These are phyloP conservation scores for Verticillium nonalfalfae DNA, from an alignment of 2,329 filamentous ascomycete genomes.

Conservation along the genomic window DNA sequence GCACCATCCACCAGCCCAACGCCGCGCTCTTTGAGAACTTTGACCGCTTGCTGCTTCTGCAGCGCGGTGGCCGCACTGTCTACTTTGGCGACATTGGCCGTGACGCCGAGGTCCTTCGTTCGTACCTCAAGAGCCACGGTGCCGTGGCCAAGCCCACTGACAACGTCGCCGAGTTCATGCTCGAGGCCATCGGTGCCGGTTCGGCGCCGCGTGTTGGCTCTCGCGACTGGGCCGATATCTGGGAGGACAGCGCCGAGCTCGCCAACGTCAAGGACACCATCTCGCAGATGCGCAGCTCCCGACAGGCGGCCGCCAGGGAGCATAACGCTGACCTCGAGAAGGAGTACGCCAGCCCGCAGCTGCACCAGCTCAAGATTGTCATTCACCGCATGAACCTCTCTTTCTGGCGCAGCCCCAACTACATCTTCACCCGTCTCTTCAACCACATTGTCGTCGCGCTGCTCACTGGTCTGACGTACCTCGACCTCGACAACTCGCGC, in stretches of 20 bases:
- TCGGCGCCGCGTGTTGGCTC: conserved; percentile 65
- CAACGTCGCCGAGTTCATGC: conserved; percentile 73
- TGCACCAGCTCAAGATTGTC: conserved; percentile 74
- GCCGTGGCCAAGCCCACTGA: conserved; percentile 51
- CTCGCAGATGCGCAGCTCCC: conserved; percentile 55
- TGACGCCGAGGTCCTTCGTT: conserved; percentile 63
- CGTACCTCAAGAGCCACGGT: conserved; percentile 55
- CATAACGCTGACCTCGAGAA: conserved; percentile 52
- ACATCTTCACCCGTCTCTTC: conserved; percentile 82
- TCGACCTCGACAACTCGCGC: conserved; percentile 70
- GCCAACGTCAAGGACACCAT: conserved; percentile 62
- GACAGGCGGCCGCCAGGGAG: conserved; percentile 31
- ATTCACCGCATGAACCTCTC: conserved; percentile 66
- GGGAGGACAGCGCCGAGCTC: conserved; percentile 67
- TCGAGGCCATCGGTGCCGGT: conserved; percentile 76
- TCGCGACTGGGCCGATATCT: conserved; percentile 75
- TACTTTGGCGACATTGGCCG: conserved; percentile 83
- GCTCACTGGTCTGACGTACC: conserved; percentile 71
- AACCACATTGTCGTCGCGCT: conserved; percentile 75
- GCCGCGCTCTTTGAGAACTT: conserved; percentile 84
- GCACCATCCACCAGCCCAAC: conserved; percentile 88
- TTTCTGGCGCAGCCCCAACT: conserved; percentile 84
- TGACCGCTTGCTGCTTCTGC: conserved; percentile 71
- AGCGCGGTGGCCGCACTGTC: conserved; percentile 72
- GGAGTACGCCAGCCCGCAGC: conserved; percentile 77